Base-by-base conservation (phyloP, 352 stramenopile species). In the Pythium monospermum region DNA sequence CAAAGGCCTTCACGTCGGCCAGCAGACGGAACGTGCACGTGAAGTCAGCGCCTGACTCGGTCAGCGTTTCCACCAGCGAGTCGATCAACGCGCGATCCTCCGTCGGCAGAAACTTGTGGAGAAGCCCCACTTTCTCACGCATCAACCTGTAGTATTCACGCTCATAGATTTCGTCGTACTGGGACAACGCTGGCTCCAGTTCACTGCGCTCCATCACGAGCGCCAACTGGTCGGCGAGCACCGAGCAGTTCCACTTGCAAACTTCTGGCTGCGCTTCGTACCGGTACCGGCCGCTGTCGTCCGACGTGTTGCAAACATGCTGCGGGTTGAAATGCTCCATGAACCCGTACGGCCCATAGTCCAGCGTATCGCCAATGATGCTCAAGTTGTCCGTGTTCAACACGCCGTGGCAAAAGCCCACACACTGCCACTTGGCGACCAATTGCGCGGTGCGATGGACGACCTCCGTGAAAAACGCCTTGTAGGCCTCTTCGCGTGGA, bases 351-450 rank as follows among this genome's bases (percentile, higher is more conserved):
- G 87, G 89, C n/a, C 87, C 89, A 58, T 97, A 96, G 64, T 96
- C 89, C 33, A 97, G 84, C 16, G 90, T 97, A 54, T 95, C 81
- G 4, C 90, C 90, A 16, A 92, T 52, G 49, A 97, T 82, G 46
- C 80, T 93, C 77, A 95, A 89, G 66, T 97, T 97, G 66, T 97
- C 90, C 28, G 89, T 96, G 61, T 97, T 97, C 33, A 97, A 66
- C 21, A 96, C 87, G 11, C 88, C 90, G 50, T 97, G 90, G 54
- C 87, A 95, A 60, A 96, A 96, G 1, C 87, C 85, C n/a, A 94
- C 60, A 10, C 68, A 63, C 61, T 88, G 81, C 78, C 81, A 94
- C 47, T 90, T 84, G 16, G 85, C 83, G 23, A 93, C 86, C 23
- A 97, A 49, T 12, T 59, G 68, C 18, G 86, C 85, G n/a, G 87